Evolutionary conservation across 164 flowering plant genomes (phyloP), one percentile per base, ranked within the genome.

Genomic region (Sextonia rubra): DNA sequence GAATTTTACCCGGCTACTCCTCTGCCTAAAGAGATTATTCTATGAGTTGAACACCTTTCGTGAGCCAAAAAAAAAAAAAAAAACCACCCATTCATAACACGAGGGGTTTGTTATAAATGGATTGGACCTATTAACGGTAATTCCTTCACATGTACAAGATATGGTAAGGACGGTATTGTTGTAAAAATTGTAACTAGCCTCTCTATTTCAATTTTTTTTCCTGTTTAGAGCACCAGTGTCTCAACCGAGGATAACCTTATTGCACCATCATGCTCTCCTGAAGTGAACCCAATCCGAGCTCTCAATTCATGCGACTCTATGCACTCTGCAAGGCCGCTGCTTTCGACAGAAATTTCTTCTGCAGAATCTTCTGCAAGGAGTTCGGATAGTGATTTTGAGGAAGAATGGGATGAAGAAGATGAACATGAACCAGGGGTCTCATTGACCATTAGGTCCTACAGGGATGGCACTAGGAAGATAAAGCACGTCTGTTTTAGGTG

Each of bases 321-420:
- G 17, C 26, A 62, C 65, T 23, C 65, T 14, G 15, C 65, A 11
- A 62, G 26, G 65, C 24, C 3, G 65, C 23, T 23, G 3, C 65
- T 62, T 12, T 62, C 65, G 1, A 62, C 65, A 23, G 18, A 17
- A n/a, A 23, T 15, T 3, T 25, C 65, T 20, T 9, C 65, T 62
- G 8, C 4, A 12, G 65, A 25, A 62, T 25, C 29, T 12, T 25
- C 26, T 22, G 27, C 12, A 7, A 23, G 15, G 27, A 62, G 65
- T 17, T 23, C 65, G 4, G 29, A 25, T 11, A 62, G 65, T 15
- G 30, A 24, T 62, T 9, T 25, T 4, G 26, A 23, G 4, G 29
- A 62, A 2, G 65, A 62, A 62, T 62, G 65, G 65, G 65, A 62
- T 11, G 65, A 62, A 62, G 27, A 62, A 62, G 65, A 62, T 25